Base-by-base conservation (phyloP, 1,284 basidiomycete genomes). In the Cryptococcus jaspeensis region DNA sequence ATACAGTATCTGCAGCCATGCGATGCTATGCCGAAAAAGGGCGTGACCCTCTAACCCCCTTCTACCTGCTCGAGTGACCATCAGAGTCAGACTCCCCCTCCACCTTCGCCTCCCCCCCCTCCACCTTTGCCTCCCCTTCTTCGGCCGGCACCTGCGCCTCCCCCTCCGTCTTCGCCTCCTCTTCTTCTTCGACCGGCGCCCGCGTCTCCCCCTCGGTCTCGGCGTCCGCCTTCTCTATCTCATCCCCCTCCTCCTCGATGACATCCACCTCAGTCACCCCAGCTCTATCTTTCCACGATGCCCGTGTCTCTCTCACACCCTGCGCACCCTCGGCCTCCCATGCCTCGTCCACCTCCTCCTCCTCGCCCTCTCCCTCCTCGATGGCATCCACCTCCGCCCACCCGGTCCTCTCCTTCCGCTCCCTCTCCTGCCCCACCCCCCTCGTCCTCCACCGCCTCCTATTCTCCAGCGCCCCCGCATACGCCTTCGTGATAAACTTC, bases 401-500 rank as follows among this genome's bases (percentile, higher is more conserved):
- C 28, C 9, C 28, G 28, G 9, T 42, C 22, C 18, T 25, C 40
- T 37, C 45, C 39, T 20, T 45, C 38, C 35, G 38, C 44, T 57
- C 56, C 35, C 55, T 50, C 23, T 51, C 48, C 23, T 58, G 45
- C 16, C 65, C 69, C n/a, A 58, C 60, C 1, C 71, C 67, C 20
- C 54, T 57, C 36, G 68, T 37, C 15, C 75, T 62, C 63, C 62
- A 69, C 28, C 50, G 61, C 57, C 67, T 63, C 23, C 74, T 59
- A 48, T 66, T 72, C 39, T 57, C 49, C 50, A 77, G 52, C 0
- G 61, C 64, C 5, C 53, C 51, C 49, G 70, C 60, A 60, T 76
- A 77, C 4, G 53, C 52, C 28, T 61, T 59, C 37, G 59, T 58
- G 4, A 64, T 56, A 61, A 59, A 73, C 55, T 68, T 76, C 50